Base-by-base conservation (phyloP, 2,329 filamentous ascomycete genomes). In the Colletotrichum kahawae region DNA sequence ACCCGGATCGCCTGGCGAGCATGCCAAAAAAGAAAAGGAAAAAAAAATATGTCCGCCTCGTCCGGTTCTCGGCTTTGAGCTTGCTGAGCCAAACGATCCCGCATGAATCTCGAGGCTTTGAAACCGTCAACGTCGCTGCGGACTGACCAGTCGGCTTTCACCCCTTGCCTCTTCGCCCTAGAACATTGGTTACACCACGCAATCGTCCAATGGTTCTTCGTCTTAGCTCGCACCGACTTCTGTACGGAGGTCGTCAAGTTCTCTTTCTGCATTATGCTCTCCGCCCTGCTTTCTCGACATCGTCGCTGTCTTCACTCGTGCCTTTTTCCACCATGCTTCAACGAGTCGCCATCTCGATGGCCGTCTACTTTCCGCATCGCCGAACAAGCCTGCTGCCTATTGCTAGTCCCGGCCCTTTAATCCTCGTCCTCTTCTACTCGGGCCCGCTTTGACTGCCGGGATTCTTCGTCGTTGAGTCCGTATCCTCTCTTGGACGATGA, bases 401-500 rank as follows among this genome's bases (percentile, higher is more conserved):
- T 29, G 27, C 43, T 29, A n/a, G 31, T 10, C 5, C 29, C 27
- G 21, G 33, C 16, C 24, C 59, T 29, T 56, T 84, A 83, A 29
- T 91, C 88, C 43, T 89, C 87, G 34, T 96, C 95, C 74, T 95
- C 94, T 31, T 96, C 94, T 29, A 96, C 91, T 78, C 94, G 92
- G 27, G 93, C 93, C 79, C 94, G 91, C 88, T 98, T 98, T 65
- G 90, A 87, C 81, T 88, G 85, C 78, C 89, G 84, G 56, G 84
- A 89, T 71, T 90, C 92, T 1, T 89, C 89, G 34, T 94, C 93
- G 78, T 95, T 93, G 75, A 97, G 85, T 0, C 95, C 95, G 82
- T 94, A 95, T 43, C 94, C 92, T 82, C 95, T 93, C 85, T 94
- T 95, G 4, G 90, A 89, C 4, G 90, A 87, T 12, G 87, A 84